Base-by-base conservation (phyloP, 306 rosid species). In the Nissolia schottii region DNA sequence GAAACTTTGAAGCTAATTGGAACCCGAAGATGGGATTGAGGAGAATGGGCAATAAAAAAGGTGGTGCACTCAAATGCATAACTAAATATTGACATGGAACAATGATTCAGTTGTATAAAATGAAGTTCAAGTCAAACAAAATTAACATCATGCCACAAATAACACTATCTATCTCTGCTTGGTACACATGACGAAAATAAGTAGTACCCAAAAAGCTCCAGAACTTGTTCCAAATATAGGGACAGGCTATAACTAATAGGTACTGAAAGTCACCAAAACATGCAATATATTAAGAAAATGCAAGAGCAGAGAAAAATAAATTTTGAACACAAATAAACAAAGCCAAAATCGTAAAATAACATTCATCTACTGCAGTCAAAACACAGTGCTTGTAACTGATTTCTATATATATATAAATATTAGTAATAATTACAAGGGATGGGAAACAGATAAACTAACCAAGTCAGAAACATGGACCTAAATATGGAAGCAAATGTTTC, bases 391-490 rank as follows among this genome's bases (percentile, higher is more conserved):
- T 68, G 79, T 72, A 64, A 71, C 71, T 64, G 67, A 74, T 81
- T 73, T 77, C 78, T 78, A 71, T 74, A 66, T 66, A 81, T 82
- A 80, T 80, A 71, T 70, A 68, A 60, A 76, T 57, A 84, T 78
- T 45, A 65, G 75, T 77, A 81, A 80, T 81, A 87, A 81, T 73
- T 87, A 83, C 91, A 91, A 73, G 85, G 88, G 83, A 70, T 64
- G 77, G 77, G 99, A 85, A 80, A 78, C 88, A 79, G 91, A 83
- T 85, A 80, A 83, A 95, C 99, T 95, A 91, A 95, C 99, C 99
- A 85, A 88, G 93, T 85, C 85, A 88, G 90, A 87, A 89, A 95
- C 83, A 86, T 65, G 89, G 80, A 96, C 89, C 83, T 86, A 91
- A 81, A 87, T 85, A 87, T 79, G 85, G 90, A 85, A 95, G 97